Evolutionary conservation across 306 rosid species (phyloP).

Genomic region (Elaeagnus macrophylla): DNA sequence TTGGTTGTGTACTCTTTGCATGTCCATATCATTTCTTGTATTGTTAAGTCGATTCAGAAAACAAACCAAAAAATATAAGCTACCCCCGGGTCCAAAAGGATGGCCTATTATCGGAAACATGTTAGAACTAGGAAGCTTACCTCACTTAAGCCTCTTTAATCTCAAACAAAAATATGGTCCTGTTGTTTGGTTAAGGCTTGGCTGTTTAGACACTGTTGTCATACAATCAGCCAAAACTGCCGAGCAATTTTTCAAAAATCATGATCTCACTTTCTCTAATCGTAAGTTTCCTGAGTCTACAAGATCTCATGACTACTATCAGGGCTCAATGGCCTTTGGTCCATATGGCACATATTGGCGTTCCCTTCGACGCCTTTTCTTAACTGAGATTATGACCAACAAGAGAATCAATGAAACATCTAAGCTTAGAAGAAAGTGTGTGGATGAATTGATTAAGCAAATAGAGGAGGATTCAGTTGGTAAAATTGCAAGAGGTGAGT

Average conservation of each 20-base stretch:
- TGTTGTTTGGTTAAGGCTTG: too few relatives aligned
- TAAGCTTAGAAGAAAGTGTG: constrained; percentile 22
- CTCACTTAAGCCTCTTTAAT: too few relatives aligned
- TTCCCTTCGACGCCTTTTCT: constrained; percentile 36
- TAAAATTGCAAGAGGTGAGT: too few relatives aligned
- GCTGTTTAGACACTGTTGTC: constrained; percentile 35
- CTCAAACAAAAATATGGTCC: too few relatives aligned
- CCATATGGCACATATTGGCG: constrained; percentile 58
- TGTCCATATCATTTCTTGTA: too few relatives aligned
- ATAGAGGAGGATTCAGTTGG: constrained; percentile 14
- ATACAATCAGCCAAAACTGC: constrained; percentile 34
- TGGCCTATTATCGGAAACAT: too few relatives aligned
- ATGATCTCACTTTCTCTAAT: constrained; percentile 37
- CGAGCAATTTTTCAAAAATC: constrained; percentile 35
- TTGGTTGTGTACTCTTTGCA: too few relatives aligned
- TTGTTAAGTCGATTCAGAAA: too few relatives aligned
- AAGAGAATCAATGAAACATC: constrained; percentile 42
- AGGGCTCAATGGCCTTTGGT: constrained; percentile 40
- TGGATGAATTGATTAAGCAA: constrained; percentile 30
- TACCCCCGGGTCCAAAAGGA: too few relatives aligned
- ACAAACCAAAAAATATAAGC: too few relatives aligned
- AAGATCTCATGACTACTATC: constrained; percentile 24
- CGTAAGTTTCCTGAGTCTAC: constrained; percentile 24
- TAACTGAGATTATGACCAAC: constrained; percentile 33
- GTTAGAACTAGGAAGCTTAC: too few relatives aligned